Conservation (phyloP, 2,329 filamentous ascomycete genomes). For the Exophiala phaeomuriformis region DNA sequence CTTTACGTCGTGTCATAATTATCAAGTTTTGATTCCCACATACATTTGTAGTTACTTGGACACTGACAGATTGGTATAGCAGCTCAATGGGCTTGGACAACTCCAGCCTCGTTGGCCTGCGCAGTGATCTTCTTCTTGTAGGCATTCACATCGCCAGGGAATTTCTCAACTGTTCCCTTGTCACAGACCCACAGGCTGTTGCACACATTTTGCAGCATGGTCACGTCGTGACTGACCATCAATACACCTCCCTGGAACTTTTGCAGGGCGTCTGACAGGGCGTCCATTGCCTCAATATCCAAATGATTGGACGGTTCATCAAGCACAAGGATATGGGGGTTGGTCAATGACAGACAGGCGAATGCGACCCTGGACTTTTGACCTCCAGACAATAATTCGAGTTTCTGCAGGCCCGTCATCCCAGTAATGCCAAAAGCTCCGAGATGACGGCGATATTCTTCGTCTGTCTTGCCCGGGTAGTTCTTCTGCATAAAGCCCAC, state of each 20-base stretch:
- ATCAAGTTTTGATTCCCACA: too few species aligned
- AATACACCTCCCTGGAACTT: constrained; percentile 90
- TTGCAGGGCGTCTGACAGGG: constrained; percentile 72
- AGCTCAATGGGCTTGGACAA: constrained; percentile 51
- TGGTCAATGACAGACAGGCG: constrained; percentile 85
- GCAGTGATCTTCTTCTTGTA: constrained; percentile 96
- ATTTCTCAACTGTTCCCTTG: constrained; percentile 87
- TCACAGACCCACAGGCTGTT: constrained; percentile 95
- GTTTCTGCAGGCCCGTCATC: constrained; percentile 93
- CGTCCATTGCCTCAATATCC: constrained; percentile 99
- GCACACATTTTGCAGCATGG: constrained; percentile 95
- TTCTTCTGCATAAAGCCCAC: constrained; percentile 94
- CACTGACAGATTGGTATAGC: too few species aligned
- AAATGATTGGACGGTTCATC: constrained; percentile 98
- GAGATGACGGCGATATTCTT: constrained; percentile 92
- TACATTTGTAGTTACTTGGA: too few species aligned
- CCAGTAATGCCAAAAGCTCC: constrained; percentile 82
- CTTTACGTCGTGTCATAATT: too few species aligned
- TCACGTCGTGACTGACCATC: constrained; percentile 99
- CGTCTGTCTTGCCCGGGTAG: constrained; percentile 85
- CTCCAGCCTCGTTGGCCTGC: constrained; percentile 80
- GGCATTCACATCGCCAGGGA: constrained; percentile 85
- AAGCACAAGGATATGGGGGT: constrained; percentile 93
- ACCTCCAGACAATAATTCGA: constrained; percentile 87
- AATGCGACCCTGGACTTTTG: constrained; percentile 98